Evolutionary conservation across 2,329 filamentous ascomycete genomes (phyloP).

Genomic region (Talaromyces sp.): DNA sequence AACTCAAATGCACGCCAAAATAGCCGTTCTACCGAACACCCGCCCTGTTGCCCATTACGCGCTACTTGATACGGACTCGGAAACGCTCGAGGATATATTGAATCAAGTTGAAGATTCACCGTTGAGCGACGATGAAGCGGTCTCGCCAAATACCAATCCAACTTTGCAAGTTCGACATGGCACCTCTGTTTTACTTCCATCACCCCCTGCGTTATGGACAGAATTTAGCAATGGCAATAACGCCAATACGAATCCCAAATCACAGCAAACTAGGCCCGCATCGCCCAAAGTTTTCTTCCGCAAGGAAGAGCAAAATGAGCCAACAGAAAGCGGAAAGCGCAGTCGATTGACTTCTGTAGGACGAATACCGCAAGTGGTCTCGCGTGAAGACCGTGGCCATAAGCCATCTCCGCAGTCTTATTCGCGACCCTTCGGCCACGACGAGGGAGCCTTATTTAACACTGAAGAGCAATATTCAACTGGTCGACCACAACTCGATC

Average conservation of each 20-base stretch:
- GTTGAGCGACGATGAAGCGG: slow-evolving; percentile 27
- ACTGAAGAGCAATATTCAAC: slow-evolving; percentile 21
- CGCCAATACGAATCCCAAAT: slow-evolving; percentile 19
- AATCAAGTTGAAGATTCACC: slow-evolving; percentile 34
- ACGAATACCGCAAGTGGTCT: slow-evolving; percentile 77
- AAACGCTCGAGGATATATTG: slow-evolving; percentile 35
- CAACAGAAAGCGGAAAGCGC: slow-evolving; percentile 36
- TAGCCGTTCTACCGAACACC: slow-evolving; percentile 31
- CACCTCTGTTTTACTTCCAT: slow-evolving; percentile 37
- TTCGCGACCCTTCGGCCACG: slow-evolving; percentile 68
- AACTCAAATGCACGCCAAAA: slow-evolving; percentile 34
- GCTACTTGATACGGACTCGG: slow-evolving; percentile 45
- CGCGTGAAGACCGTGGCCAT: slow-evolving; percentile 56
- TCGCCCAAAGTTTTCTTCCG: slow-evolving; percentile 35
- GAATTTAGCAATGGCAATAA: slow-evolving; percentile 1
- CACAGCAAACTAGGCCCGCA: slow-evolving; percentile 17
- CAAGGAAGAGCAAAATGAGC: slow-evolving; percentile 18
- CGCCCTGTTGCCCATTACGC: slow-evolving; percentile 55
- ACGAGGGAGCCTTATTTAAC: slow-evolving; percentile 37
- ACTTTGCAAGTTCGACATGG: slow-evolving; percentile 28
- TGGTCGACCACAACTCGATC: slow-evolving; percentile 17
- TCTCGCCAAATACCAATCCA: slow-evolving; percentile 19
- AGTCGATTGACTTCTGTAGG: slow-evolving; percentile 75
- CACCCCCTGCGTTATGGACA: slow-evolving; percentile 32
- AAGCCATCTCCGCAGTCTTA: slow-evolving; percentile 72